These are phyloP conservation scores for Naematelia aurantialba DNA, from an alignment of 768 basidiomycete species.

Conservation along the genomic window DNA sequence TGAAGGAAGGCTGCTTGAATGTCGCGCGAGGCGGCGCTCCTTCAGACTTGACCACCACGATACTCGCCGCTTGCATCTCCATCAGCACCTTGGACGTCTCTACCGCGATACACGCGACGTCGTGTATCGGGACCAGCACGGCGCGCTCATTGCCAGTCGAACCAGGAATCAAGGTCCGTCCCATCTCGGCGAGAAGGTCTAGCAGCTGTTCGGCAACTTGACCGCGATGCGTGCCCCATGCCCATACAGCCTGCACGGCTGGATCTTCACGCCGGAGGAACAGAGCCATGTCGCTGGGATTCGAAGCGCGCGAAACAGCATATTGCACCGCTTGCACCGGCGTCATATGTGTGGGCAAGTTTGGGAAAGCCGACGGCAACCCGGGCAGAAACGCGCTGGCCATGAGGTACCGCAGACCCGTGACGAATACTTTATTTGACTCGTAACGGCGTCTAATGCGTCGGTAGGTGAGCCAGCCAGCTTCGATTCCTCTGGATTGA, in stretches of 20 bases:
- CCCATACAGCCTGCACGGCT: conserved; percentile 24
- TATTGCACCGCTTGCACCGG: conserved; percentile 14
- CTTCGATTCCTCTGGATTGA: conserved; percentile 15
- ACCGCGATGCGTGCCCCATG: conserved; percentile 31
- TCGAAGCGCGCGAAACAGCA: conserved; percentile 23
- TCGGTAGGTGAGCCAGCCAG: conserved; percentile 33
- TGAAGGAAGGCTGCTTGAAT: no score
- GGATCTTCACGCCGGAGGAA: conserved; percentile 20
- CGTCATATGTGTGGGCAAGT: conserved; percentile 18
- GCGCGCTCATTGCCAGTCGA: not conserved
- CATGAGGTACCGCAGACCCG: conserved; percentile 31
- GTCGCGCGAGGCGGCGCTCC: not conserved
- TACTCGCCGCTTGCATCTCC: conserved; percentile 35
- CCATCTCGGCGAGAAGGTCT: conserved; percentile 18
- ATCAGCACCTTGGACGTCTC: conserved; percentile 34
- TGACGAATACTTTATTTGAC: conserved; percentile 22
- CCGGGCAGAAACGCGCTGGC: conserved; percentile 32
- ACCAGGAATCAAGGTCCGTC: conserved; percentile 12
- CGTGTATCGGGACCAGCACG: conserved; percentile 28
- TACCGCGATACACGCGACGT: conserved; percentile 24
- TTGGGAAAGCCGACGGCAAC: conserved; percentile 18
- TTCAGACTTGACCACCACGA: conserved; percentile 8
- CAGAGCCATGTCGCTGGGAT: conserved; percentile 30
- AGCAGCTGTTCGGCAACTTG: conserved; percentile 27
- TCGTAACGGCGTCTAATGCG: conserved; percentile 29